Conservation (phyloP, 2,329 filamentous ascomycete species). For the Paracoccidioides lutzii region DNA sequence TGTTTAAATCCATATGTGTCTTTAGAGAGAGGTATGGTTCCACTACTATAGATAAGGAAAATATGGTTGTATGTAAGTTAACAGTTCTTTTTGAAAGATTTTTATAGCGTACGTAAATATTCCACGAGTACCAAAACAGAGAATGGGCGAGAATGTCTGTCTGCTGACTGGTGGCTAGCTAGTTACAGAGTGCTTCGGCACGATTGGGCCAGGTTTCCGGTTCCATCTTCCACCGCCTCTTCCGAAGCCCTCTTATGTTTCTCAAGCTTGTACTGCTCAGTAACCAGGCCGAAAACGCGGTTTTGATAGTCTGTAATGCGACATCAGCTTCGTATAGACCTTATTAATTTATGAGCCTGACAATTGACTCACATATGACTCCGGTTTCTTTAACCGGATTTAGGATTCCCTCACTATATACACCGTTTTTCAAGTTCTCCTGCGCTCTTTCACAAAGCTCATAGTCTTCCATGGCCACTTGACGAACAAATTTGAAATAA, state of each 20-base stretch:
- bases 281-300: slow-evolving; percentile 35
- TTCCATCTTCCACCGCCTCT: neutral
- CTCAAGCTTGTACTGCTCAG: slow-evolving; percentile 31
- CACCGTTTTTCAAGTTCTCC: slow-evolving; percentile 39
- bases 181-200: neutral
- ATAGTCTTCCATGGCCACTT: slow-evolving; percentile 44
- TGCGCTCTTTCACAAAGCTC: slow-evolving; percentile 47
- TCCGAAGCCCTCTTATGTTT: neutral
- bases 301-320: slow-evolving; percentile 31
- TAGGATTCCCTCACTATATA: slow-evolving; percentile 43
- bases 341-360: too few species aligned
- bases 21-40: too few species aligned
- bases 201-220: neutral
- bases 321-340: neutral
- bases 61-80: too few species aligned
- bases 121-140: too few species aligned
- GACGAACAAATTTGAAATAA: slow-evolving; percentile 44
- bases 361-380: slow-evolving; percentile 34
- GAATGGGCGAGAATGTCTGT: too few species aligned
- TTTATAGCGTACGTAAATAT: too few species aligned
- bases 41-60: too few species aligned
- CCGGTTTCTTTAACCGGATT: slow-evolving; percentile 45
- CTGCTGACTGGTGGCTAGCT: neutral
- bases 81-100: too few species aligned
- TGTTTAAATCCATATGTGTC: too few species aligned